Base-by-base conservation (phyloP, 2,329 filamentous ascomycete genomes). In the Drechmeria coniospora region DNA sequence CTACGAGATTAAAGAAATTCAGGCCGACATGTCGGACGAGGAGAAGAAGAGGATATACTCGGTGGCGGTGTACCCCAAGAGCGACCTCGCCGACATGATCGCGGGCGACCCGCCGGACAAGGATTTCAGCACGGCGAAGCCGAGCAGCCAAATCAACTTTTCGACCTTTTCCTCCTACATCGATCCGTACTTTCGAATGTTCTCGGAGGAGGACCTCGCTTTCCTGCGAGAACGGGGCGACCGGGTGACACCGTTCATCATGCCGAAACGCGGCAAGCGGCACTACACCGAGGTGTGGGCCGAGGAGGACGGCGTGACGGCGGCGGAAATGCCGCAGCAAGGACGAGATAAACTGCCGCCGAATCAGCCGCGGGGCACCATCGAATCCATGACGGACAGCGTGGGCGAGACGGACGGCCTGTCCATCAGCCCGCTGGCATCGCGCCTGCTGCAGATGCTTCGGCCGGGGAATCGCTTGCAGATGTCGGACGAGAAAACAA, bases 111-210 rank as follows among this genome's bases (percentile, higher is more conserved):
- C 86, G 2, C 87, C 90, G 1, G 86, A 95, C 51, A 84, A 82
- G 49, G 90, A 98, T 56, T 95, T 94, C 45, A 94, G 82, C 48
- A 92, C 74, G 47, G 79, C 83, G 19, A 98, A 95, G 49, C 84
- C 87, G 5, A 76, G 77, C 13, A 92, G 87, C 43, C 90, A 98
- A 58, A 90, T 95, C 50, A 86, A 80, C 49, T 90, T 90, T 38
- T 79, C 74, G 31, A 93, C 87, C 2, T 98, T 98, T 52, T 77
- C 79, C n/a, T 75, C 79, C 5, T 93, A 90, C 47, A 69, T 92
- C 30, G 90, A 98, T 37, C 82, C 86, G 0, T 95, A 81, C 56
- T 90, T 94, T 38, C 73, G 87, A 5, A 74, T 79, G 0, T 79
- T 92, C 41, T 81, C 78, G 1, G 90, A 98, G 47, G 90, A 98